A percentile compares a stretch with the other conserved stretches of the same genome.
Conservation (phyloP, 2,329 filamentous ascomycete genomes). For the Samsoniella hepiali region DNA sequence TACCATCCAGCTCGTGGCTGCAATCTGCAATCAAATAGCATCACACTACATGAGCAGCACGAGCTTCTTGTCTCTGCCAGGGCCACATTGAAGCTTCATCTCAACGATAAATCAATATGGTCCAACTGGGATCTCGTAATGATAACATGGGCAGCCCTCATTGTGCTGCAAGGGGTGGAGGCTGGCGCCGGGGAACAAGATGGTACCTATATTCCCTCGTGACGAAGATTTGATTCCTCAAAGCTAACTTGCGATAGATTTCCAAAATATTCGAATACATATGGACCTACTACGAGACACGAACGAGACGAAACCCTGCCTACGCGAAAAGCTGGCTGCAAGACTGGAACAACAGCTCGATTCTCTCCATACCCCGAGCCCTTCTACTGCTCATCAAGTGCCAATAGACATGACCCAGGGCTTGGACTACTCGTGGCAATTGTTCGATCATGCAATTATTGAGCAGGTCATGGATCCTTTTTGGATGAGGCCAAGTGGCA, state of each 20-base stretch:
- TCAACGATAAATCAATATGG: conserved; percentile 41
- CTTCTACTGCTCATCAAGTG: conserved; percentile 19
- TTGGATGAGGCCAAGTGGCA: conserved; percentile 10
- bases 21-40: conserved; percentile 37
- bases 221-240: background rate
- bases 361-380: conserved; percentile 25
- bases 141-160: conserved; percentile 43
- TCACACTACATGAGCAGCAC: conserved; percentile 38
- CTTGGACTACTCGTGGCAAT: conserved; percentile 23
- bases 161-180: conserved; percentile 41
- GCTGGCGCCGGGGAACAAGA: conserved; percentile 38
- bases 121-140: conserved; percentile 43
- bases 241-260: conserved; percentile 18
- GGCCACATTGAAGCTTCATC: conserved; percentile 38
- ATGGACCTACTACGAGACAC: conserved; percentile 29
- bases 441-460: conserved; percentile 22
- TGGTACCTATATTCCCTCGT: conserved; percentile 25
- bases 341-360: conserved; percentile 29
- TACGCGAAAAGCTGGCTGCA: conserved; percentile 25
- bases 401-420: conserved; percentile 19
- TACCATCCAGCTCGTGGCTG: conserved; percentile 41
- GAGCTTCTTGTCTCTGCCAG: conserved; percentile 41
- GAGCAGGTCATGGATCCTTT: conserved; percentile 20
- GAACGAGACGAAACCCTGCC: conserved; percentile 27
- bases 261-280: conserved; percentile 30